A percentile compares a stretch with the other conserved stretches of the same genome.
phyloP scores from a whole-genome alignment of 306 rosid species.

The Senna siamea region DNA sequence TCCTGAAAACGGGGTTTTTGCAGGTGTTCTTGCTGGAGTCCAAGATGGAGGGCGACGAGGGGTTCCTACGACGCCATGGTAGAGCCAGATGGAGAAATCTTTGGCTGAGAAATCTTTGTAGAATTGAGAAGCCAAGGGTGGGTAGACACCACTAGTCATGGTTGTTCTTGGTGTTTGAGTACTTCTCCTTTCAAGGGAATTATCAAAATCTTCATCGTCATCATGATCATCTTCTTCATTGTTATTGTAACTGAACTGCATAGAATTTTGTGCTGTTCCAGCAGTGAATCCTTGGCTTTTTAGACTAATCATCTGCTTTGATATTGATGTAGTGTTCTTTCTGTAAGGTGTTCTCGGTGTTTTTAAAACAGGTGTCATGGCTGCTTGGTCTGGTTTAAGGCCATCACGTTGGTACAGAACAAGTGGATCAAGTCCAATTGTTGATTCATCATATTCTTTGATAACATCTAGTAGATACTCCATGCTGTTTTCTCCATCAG shows the following conservation, averaged over 20 bases:
- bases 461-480: conserved; percentile 88
- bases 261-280: conserved; percentile 45
- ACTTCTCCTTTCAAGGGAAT: conserved; percentile 71
- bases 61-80: conserved; percentile 80
- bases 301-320: conserved; percentile 65
- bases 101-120: conserved; percentile 79
- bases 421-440: conserved; percentile 80
- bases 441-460: conserved; percentile 81
- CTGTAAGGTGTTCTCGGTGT: conserved; percentile 52
- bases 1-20: conserved; percentile 59
- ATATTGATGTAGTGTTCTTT: conserved; percentile 36
- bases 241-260: conserved; percentile 37
- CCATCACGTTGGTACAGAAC: conserved; percentile 69
- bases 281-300: conserved; percentile 61
- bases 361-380: conserved; percentile 55
- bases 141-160: conserved; percentile 52
- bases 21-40: conserved; percentile 89
- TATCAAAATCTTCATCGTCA: conserved; percentile 64
- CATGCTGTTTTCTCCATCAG: conserved; percentile 71
- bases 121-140: conserved; percentile 84
- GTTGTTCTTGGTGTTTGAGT: conserved; percentile 50
- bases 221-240: conserved; percentile 11
- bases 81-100: conserved; percentile 80
- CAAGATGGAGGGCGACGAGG: conserved; percentile 78
- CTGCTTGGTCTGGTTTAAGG: conserved; percentile 61